These are phyloP conservation scores for Rhizodiscina lignyota DNA, from an alignment of 495 filamentous ascomycete genomes.

Conservation along the genomic window DNA sequence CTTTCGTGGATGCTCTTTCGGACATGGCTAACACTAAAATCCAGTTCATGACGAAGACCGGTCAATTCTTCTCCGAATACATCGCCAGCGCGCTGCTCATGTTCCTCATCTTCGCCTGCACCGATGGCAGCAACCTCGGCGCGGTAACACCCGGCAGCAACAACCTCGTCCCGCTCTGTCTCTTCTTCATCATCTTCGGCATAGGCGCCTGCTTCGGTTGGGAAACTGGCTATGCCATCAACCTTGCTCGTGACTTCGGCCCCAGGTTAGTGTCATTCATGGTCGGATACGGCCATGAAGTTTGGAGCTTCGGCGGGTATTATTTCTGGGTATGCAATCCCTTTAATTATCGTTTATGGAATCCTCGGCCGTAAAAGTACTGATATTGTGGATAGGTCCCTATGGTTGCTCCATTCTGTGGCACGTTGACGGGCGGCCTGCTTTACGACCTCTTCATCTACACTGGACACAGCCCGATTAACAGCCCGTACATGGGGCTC, in stretches of 20 bases:
- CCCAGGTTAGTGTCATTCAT: conserved; percentile 42
- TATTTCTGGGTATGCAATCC: conserved; percentile 41
- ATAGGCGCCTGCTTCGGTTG: conserved; percentile 52
- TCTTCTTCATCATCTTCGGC: conserved; percentile 53
- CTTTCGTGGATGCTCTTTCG: too few relatives aligned
- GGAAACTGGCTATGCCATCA: conserved; percentile 56
- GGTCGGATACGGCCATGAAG: conserved; percentile 45
- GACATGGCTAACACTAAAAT: too few relatives aligned
- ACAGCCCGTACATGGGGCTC: conserved; percentile 39
- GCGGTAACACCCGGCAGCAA: too few relatives aligned
- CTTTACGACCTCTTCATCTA: conserved; percentile 46
- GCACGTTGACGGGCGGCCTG: conserved; percentile 41
- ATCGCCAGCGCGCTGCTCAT: conserved; percentile 42
- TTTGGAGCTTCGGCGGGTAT: conserved; percentile 44
- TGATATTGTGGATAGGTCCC: conserved; percentile 17
- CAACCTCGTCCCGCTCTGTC: conserved; percentile 26
- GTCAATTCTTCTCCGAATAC: conserved; percentile 49
- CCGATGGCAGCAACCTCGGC: conserved; percentile 31
- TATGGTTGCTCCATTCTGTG: conserved; percentile 41
- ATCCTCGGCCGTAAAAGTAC: background rate
- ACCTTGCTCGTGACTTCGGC: conserved; percentile 50
- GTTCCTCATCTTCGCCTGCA: conserved; percentile 51
- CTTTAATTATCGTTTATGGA: too few relatives aligned
- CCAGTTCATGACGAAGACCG: conserved; percentile 38
- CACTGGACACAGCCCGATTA: conserved; percentile 40